Base-by-base conservation (phyloP, 2,329 filamentous ascomycete genomes). In the Dryadomyces sulphureus region DNA sequence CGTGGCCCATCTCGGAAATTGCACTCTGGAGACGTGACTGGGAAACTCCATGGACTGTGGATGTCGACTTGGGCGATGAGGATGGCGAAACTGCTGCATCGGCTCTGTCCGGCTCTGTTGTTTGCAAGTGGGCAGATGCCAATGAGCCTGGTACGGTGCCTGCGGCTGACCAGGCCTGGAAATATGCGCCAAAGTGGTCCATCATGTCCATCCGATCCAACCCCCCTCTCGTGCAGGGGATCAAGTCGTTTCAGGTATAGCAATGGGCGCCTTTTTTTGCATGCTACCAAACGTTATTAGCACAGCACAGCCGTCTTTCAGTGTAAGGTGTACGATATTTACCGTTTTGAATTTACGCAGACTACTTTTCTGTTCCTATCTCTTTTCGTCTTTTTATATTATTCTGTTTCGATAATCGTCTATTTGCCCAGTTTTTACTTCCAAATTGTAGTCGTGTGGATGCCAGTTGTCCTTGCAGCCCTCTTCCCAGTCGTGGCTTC, bases 91-190 rank as follows among this genome's bases (percentile, higher is more conserved):
- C 11, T 16, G 7, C 24, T 6, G 7, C 9, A 9, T 8, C 22
- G 16, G 7, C 43, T 1, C 58, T 87, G 30, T 71, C 69, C 52
- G 84, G 88, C 1, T 72, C 66, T 30, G 77, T 89, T 1, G 71
- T 81, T 16, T 96, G 92, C 62, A 67, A 84, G 27, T 96, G 89
- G 88, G 87, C 82, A 55, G 92, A 98, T 64, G 79, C 76, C 39
- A 95, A 95, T 56, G 65, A 67, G 32, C 62, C 64, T 2, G 81
- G 77, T 4, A 70, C 71, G 1, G 88, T 96, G 41, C 89, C 90
- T 0, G 89, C 89, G 1, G 73, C 90, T 44, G 83, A 92, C 54
- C 89, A 96, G 63, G 69, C 85, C 42, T 67, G 74, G 54, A 73
- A 79, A 59, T 95, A 79, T 62, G 72, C 79, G 54, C 92, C 92